Base-by-base conservation (phyloP, 2,329 filamentous ascomycete genomes). In the Cladosporium phlei region DNA sequence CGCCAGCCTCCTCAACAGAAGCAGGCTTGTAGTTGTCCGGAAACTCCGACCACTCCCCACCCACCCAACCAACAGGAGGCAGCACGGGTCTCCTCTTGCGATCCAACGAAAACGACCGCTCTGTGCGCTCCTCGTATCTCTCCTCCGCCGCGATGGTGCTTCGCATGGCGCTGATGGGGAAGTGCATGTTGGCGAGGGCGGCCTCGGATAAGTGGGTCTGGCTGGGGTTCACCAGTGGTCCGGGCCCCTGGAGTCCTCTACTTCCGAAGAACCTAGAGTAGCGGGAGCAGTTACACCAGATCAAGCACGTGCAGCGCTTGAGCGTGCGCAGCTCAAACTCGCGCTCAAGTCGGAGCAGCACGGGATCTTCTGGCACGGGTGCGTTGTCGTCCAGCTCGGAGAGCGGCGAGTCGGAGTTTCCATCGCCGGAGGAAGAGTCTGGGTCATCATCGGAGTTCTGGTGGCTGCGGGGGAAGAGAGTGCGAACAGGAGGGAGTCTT, bases 151-250 rank as follows among this genome's bases (percentile, higher is more conserved):
- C 14, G 28, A 33, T 20, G 7, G 37, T 47, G 35, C 17, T 40
- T n/a, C 45, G 27, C 28, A 40, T 47, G 14, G 16, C 17, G 38
- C 35, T 40, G 11, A 19, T 22, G n/a, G 29, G 28, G 12, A 40
- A 27, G 3, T 20, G 12, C 21, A 40, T 29, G 16, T 12, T 25
- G 9, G 45, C 37, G n/a, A 47, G 9, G 2, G 29, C 38, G 20
- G 21, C 28, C 45, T 47, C 45, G 20, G 10, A 19, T 16, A 47
- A 11, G 29, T 47, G 37, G 17, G 45, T 47, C 12, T 47, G 35
- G 22, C 45, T 47, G 16, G 45, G 45, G 12, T n/a, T 29, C 38
- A 16, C 6, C 12, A n/a, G n/a, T n/a, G n/a, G 16, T 20, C 27
- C 5, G n/a, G 9, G 21, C 8, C 17, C 27, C 37, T 17, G 19